phyloP scores from a whole-genome alignment of 148 eudicot genomes.

The Gaultheria prostrata region DNA sequence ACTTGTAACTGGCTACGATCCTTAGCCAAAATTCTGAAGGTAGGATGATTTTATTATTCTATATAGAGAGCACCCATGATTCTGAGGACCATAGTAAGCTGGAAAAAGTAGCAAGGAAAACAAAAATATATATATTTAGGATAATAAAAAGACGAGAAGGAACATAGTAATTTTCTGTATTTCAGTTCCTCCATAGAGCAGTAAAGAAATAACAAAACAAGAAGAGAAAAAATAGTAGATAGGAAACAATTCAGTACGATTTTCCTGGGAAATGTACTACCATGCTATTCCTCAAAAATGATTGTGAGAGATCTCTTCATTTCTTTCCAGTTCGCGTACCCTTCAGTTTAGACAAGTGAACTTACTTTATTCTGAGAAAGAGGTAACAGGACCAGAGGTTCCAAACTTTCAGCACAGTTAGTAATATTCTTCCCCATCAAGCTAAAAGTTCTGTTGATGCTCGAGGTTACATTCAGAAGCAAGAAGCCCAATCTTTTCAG shows the following conservation, averaged over 20 bases:
- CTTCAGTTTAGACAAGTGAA: not conserved
- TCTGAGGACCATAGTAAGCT: not conserved
- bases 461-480: slow-evolving; percentile 27
- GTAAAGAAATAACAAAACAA: not conserved
- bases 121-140: not conserved
- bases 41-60: no score
- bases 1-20: not conserved
- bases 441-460: not conserved
- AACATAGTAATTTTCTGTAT: not conserved
- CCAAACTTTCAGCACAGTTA: not conserved
- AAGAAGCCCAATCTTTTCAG: slow-evolving; percentile 39
- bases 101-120: not conserved
- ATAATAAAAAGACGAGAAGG: not conserved
- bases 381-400: not conserved
- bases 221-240: not conserved
- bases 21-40: not conserved
- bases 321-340: not conserved
- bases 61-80: not conserved
- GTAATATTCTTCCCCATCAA: not conserved
- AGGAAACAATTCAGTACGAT: not conserved
- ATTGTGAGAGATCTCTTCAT: not conserved
- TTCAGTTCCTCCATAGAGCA: not conserved
- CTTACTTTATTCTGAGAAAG: not conserved
- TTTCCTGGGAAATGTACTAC: not conserved
- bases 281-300: not conserved